Conservation (phyloP, 2,329 filamentous ascomycete species). For the Leptosphaerulina australis region DNA sequence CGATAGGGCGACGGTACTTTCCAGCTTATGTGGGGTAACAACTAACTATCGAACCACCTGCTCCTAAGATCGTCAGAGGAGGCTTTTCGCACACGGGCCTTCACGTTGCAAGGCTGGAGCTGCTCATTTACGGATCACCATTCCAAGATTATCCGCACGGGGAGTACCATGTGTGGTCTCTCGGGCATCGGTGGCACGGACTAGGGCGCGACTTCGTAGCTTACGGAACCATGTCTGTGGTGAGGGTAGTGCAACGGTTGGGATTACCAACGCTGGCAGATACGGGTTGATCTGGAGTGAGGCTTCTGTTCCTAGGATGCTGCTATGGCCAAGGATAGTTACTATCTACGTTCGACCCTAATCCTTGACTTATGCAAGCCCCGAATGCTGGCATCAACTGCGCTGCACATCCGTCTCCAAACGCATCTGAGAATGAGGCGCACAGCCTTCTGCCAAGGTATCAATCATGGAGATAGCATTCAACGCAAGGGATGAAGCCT, state of each 20-base stretch:
- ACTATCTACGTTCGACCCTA: slow-evolving; percentile 2
- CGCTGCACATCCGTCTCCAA: not conserved
- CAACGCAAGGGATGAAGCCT: slow-evolving; percentile 12
- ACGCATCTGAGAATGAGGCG: not conserved
- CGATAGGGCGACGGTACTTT: slow-evolving; percentile 10
- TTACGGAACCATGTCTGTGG: slow-evolving; percentile 18
- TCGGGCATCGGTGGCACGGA: slow-evolving; percentile 15
- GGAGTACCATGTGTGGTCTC: slow-evolving; percentile 7
- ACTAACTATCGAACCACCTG: slow-evolving; percentile 14
- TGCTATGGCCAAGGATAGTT: not conserved
- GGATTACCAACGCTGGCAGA: not conserved
- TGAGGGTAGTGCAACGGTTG: slow-evolving; percentile 8
- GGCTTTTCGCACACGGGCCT: slow-evolving; percentile 7
- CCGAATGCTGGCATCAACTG: not conserved
- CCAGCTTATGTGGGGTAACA: slow-evolving; percentile 16
- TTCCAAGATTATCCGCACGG: slow-evolving; percentile 5
- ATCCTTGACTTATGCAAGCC: not conserved
- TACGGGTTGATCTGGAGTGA: slow-evolving; percentile 6
- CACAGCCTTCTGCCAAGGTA: not conserved
- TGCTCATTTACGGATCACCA: slow-evolving; percentile 12
- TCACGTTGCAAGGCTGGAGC: slow-evolving; percentile 15
- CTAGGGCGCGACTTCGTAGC: slow-evolving; percentile 5
- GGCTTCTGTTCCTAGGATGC: slow-evolving; percentile 4
- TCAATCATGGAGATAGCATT: not conserved
- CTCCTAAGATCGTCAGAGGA: slow-evolving; percentile 9